These are phyloP conservation scores for Sistotremastrum niveocremeum DNA, from an alignment of 768 basidiomycete species.

Conservation along the genomic window DNA sequence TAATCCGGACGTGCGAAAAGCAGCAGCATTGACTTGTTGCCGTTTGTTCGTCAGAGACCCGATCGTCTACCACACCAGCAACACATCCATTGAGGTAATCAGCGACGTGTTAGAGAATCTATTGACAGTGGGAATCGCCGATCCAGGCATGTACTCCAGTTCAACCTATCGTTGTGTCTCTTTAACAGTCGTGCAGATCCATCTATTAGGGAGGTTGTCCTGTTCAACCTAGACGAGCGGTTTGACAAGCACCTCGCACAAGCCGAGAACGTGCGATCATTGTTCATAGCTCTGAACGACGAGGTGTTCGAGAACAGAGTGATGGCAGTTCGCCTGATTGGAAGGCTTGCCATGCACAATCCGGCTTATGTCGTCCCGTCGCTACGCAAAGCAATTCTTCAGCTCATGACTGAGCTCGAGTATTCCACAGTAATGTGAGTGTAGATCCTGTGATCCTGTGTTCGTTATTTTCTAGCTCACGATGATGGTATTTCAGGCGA, in stretches of 20 bases:
- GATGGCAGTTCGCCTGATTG: constrained; percentile 82
- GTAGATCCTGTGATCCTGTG: constrained; percentile 1
- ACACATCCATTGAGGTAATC: constrained; percentile 91
- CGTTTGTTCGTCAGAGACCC: constrained; percentile 87
- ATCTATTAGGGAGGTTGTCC: constrained; percentile 72
- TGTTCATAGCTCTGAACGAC: constrained; percentile 96
- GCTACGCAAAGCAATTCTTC: constrained; percentile 86
- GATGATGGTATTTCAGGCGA: constrained; percentile 32
- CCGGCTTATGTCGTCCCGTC: constrained; percentile 99
- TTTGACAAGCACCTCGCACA: constrained; percentile 97
- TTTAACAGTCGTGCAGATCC: constrained; percentile 36
- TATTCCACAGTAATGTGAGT: constrained; percentile 83
- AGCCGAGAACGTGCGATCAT: constrained; percentile 92
- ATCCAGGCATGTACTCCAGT: constrained; percentile 52
- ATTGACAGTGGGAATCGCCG: constrained; percentile 87
- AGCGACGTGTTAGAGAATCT: constrained; percentile 97
- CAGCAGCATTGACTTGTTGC: constrained; percentile 87
- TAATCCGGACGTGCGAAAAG: constrained; percentile 70
- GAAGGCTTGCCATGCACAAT: constrained; percentile 86
- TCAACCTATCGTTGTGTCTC: not conserved
- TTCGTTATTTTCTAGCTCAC: not conserved
- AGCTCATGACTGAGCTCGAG: constrained; percentile 91
- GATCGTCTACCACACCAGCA: constrained; percentile 91
- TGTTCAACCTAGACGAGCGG: constrained; percentile 76
- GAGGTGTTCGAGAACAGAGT: constrained; percentile 90